phyloP scores from a whole-genome alignment of 768 basidiomycete genomes.

The Tephrocybe sp. region DNA sequence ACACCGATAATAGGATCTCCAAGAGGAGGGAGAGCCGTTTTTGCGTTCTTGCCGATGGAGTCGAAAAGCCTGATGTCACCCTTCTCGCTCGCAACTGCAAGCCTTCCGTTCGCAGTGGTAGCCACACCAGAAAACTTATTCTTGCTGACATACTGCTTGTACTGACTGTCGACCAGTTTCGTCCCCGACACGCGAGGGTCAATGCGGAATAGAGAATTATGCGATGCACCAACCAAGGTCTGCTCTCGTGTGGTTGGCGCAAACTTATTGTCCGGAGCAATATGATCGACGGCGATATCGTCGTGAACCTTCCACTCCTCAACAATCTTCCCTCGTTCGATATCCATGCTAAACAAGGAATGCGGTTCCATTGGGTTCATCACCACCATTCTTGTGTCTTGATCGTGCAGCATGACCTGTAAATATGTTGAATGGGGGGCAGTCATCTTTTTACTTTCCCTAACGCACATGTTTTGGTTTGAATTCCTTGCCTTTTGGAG shows the following conservation, averaged over 20 bases:
- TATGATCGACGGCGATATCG: conserved; percentile 78
- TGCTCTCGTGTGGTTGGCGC: conserved; percentile 91
- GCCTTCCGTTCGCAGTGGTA: conserved; percentile 81
- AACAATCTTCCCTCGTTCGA: conserved; percentile 92
- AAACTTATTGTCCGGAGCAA: conserved; percentile 92
- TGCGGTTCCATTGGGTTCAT: conserved; percentile 81
- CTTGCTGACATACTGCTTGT: conserved; percentile 94
- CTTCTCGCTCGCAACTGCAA: conserved; percentile 95
- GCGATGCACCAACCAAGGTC: conserved; percentile 89
- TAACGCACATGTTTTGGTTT: conserved; percentile 74
- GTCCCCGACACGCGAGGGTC: conserved; percentile 91
- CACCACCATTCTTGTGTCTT: conserved; percentile 93
- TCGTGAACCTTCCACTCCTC: conserved; percentile 99
- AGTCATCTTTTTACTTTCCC: neutral
- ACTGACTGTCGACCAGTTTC: conserved; percentile 93
- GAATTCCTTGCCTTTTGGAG: conserved; percentile 80
- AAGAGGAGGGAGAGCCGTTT: conserved; percentile 92
- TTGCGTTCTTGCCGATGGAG: conserved; percentile 96
- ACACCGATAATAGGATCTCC: conserved; percentile 95
- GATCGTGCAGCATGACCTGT: conserved; percentile 94
- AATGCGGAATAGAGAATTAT: conserved; percentile 96
- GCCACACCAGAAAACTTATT: conserved; percentile 92
- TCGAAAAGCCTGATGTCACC: conserved; percentile 96
- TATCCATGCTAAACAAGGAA: conserved; percentile 86
- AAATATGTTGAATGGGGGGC: conserved; percentile 9